Percentiles rank a stretch among this genome's conserved stretches.
Evolutionary conservation across 305 asterid species (phyloP).

Genomic region (Withania somnifera): DNA sequence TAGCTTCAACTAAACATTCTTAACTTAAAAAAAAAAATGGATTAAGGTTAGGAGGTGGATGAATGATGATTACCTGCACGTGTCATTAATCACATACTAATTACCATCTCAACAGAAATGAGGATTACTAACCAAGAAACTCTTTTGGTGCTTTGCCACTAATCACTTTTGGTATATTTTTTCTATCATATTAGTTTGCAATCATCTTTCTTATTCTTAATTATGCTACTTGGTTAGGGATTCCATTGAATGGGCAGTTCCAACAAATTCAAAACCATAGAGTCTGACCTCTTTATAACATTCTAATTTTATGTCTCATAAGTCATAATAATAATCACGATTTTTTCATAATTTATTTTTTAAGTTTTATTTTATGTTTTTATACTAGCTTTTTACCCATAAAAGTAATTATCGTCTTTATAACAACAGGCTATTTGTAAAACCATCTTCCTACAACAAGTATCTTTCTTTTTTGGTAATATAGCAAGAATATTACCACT

Average conservation of each 20-base stretch:
- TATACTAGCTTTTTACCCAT: neutral
- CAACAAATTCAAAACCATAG: neutral
- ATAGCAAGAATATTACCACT: neutral
- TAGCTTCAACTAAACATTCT: no score
- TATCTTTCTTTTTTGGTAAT: neutral
- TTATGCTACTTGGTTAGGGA: neutral
- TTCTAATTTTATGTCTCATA: no score
- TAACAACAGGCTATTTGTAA: neutral
- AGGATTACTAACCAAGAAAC: neutral
- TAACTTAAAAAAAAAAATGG: neutral
- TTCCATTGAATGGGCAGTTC: neutral
- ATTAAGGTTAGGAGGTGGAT: neutral
- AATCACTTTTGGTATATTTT: neutral
- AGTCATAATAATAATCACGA: no score
- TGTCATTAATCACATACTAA: neutral
- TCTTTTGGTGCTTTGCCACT: neutral
- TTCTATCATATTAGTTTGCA: neutral
- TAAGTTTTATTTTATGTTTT: no score
- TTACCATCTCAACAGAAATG: neutral
- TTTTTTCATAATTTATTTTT: no score
- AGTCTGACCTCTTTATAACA: no score
- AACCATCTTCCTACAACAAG: neutral
- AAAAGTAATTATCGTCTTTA: neutral
- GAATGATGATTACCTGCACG: neutral
- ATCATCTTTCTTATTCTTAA: neutral